These are phyloP conservation scores for Skeletonema marinoi DNA, from an alignment of 108 stramenopile species.

Conservation along the genomic window DNA sequence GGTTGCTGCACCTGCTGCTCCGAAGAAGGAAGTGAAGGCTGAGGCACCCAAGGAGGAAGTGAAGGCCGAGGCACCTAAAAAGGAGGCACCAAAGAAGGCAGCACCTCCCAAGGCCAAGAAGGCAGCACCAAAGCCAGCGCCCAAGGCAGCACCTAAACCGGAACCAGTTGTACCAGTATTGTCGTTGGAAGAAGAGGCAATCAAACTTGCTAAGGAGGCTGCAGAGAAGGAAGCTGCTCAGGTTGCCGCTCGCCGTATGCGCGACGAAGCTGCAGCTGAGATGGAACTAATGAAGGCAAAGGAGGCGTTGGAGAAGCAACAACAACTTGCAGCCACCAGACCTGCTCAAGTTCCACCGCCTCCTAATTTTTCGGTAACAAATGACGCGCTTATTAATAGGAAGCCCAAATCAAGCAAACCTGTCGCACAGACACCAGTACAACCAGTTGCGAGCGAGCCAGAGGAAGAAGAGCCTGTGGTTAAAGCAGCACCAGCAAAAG, in stretches of 20 bases:
- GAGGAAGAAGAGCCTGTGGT: neutral
- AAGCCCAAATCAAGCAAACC: neutral
- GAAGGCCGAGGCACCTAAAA: constrained; percentile 16
- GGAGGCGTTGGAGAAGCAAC: constrained; percentile 65
- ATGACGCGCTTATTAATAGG: neutral
- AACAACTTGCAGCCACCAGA: constrained; percentile 19
- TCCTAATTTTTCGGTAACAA: neutral
- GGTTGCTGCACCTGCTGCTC: constrained; percentile 22
- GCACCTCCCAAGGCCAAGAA: constrained; percentile 15
- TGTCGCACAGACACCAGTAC: neutral
- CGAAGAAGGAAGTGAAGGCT: constrained; percentile 2
- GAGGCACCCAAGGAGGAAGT: constrained; percentile 14
- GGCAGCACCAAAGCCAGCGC: constrained; percentile 7
- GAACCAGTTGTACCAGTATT: constrained; percentile 47
- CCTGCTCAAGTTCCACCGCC: constrained; percentile 12
- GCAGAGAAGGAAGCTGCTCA: constrained; percentile 65
- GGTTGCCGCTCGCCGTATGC: constrained; percentile 60
- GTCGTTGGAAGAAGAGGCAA: constrained; percentile 69
- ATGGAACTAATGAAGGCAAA: constrained; percentile 62
- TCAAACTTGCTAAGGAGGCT: constrained; percentile 54
- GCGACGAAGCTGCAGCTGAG: constrained; percentile 68
- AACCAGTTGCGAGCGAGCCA: constrained; percentile 18
- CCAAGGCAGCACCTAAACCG: constrained; percentile 27
- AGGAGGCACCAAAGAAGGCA: constrained; percentile 17
- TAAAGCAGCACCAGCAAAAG: neutral